Evolutionary conservation across 2,329 filamentous ascomycete genomes (phyloP).

Genomic region (Ophiocordyceps sinensis): DNA sequence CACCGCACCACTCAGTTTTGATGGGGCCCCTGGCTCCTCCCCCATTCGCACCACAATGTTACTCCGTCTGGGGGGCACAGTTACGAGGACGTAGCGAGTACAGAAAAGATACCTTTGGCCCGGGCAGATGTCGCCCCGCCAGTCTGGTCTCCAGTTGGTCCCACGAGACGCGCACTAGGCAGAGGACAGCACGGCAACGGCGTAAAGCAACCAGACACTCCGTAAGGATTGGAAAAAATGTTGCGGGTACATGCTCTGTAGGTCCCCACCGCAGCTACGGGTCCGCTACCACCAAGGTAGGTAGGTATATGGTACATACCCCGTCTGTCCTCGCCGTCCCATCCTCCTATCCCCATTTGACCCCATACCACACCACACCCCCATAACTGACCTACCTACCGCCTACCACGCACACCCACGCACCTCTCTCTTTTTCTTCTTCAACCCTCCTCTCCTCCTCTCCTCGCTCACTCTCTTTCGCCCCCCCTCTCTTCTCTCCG

Average conservation of each 20-base stretch:
- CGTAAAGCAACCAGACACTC: slow-evolving; percentile 2
- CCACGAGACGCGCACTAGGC: not conserved
- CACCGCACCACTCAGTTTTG: not conserved
- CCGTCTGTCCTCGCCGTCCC: slow-evolving; percentile 13
- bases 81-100: not conserved
- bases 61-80: too few relatives aligned
- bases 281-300: too few relatives aligned
- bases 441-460: slow-evolving; percentile 1
- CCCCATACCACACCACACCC: slow-evolving; percentile 2
- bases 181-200: slow-evolving; percentile 1
- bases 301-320: too few relatives aligned
- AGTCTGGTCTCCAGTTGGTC: too few relatives aligned
- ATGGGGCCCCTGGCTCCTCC: slow-evolving; percentile 2
- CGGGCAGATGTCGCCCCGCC: too few relatives aligned
- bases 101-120: not conserved
- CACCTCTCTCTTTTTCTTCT: slow-evolving; percentile 1
- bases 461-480: slow-evolving; percentile 2
- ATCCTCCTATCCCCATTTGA: slow-evolving; percentile 2
- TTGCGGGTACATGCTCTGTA: not conserved
- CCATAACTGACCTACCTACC: slow-evolving; percentile 4
- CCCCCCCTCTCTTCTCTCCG: slow-evolving; percentile 7
- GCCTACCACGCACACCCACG: not conserved
- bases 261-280: not conserved
- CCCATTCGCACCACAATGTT: slow-evolving; percentile 4
- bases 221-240: slow-evolving; percentile 3